Evolutionary conservation across 2,329 filamentous ascomycete genomes (phyloP).

Genomic region (Phyllosticta capitalensis): DNA sequence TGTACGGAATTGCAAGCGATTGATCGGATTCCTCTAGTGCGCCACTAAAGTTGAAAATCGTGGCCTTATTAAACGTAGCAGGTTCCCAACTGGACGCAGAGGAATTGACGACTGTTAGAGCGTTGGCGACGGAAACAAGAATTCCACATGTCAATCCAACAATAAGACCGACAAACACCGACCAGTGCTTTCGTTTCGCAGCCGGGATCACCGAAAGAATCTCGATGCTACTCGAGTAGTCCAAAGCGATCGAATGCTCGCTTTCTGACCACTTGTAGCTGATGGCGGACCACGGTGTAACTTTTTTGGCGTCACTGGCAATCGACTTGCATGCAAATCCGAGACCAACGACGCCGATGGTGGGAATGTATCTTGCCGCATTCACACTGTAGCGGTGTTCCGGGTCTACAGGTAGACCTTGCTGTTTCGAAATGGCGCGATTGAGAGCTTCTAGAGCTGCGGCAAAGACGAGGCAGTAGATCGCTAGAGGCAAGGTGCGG

Average conservation of each 20-base stretch:
- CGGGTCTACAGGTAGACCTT: not conserved
- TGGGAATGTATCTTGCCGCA: conserved; percentile 1
- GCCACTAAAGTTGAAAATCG: not conserved
- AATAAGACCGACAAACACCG: not conserved
- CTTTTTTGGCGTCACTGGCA: not conserved
- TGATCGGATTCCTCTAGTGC: not conserved
- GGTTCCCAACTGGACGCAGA: not conserved
- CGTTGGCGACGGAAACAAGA: conserved; percentile 4
- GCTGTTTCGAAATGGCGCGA: not conserved
- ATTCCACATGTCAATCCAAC: conserved; percentile 3
- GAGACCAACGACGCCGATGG: not conserved
- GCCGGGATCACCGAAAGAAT: not conserved
- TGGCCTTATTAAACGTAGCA: not conserved
- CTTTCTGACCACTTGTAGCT: conserved; percentile 2
- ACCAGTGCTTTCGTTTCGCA: conserved; percentile 3
- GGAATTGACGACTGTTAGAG: not conserved
- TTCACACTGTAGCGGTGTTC: not conserved
- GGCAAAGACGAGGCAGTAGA: conserved; percentile 2
- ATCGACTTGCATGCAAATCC: conserved; percentile 7
- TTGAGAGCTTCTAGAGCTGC: not conserved
- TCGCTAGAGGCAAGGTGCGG: not conserved
- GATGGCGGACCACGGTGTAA: conserved; percentile 6
- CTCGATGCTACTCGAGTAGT: conserved; percentile 6
- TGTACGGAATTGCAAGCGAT: not conserved
- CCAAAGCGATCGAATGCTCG: conserved; percentile 2